phyloP scores from a whole-genome alignment of 2,329 filamentous ascomycete species.

The Paecilomyces niveus region DNA sequence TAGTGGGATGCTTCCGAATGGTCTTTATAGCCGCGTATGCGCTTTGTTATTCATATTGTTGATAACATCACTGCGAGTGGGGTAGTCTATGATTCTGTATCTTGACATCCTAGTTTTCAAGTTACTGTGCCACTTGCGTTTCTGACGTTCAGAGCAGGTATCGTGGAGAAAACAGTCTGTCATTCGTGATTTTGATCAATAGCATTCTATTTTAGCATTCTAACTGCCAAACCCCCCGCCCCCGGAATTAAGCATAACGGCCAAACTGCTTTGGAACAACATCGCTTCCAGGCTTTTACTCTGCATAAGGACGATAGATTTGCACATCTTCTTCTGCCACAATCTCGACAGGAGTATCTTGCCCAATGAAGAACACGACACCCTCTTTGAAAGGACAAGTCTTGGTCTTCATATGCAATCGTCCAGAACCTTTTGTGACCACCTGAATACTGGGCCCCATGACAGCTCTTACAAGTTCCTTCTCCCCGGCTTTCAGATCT shows the following conservation, averaged over 20 bases:
- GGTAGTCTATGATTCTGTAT: background rate
- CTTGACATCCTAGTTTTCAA: background rate
- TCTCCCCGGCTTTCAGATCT: constrained; percentile 50
- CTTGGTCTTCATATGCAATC: constrained; percentile 48
- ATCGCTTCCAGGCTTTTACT: constrained; percentile 12
- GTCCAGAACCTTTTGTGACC: constrained; percentile 53
- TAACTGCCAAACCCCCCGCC: background rate
- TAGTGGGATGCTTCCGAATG: background rate
- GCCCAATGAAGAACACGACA: constrained; percentile 60
- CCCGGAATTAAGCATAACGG: background rate
- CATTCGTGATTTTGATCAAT: background rate
- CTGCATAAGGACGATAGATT: constrained; percentile 42
- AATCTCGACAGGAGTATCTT: constrained; percentile 45
- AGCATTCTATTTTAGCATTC: background rate
- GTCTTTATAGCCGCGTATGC: background rate
- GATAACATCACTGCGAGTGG: background rate
- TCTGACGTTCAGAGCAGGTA: background rate
- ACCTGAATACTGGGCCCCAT: constrained; percentile 59
- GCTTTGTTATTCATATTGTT: background rate
- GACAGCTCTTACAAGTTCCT: constrained; percentile 49
- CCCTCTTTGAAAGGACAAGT: constrained; percentile 53
- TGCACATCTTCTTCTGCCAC: constrained; percentile 38
- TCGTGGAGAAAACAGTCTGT: background rate
- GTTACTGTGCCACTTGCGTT: background rate
- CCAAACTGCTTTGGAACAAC: background rate